These are phyloP conservation scores for Aspergillus versicolor DNA, from an alignment of 2,329 filamentous ascomycete genomes.

Conservation along the genomic window DNA sequence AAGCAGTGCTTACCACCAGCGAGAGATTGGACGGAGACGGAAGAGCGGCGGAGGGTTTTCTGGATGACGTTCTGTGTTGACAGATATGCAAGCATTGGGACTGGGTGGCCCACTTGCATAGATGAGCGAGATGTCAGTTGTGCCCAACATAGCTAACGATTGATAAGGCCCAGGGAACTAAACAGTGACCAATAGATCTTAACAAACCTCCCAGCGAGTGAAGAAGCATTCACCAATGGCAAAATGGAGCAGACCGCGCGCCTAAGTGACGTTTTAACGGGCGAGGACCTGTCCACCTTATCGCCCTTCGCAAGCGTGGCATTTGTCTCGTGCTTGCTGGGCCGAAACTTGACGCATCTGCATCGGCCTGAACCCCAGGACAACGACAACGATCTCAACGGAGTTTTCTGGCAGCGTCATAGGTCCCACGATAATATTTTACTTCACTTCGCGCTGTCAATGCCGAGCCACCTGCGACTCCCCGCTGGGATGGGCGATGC, in stretches of 20 bases:
- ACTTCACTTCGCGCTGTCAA: slow-evolving; percentile 77
- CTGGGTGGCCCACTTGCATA: slow-evolving; percentile 93
- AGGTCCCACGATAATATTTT: slow-evolving; percentile 85
- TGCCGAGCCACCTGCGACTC: slow-evolving; percentile 79
- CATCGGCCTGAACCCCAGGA: slow-evolving; percentile 83
- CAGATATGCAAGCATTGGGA: slow-evolving; percentile 91
- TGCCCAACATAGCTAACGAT: background rate
- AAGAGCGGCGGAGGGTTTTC: slow-evolving; percentile 88
- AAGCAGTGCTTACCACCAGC: slow-evolving; percentile 87
- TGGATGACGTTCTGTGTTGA: slow-evolving; percentile 93
- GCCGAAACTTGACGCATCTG: slow-evolving; percentile 84
- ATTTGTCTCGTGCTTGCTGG: slow-evolving; percentile 85
- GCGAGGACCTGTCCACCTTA: slow-evolving; percentile 70
- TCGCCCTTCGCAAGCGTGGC: slow-evolving; percentile 78
- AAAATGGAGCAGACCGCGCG: slow-evolving; percentile 70
- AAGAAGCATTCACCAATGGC: slow-evolving; percentile 81
- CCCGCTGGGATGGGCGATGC: slow-evolving; percentile 72
- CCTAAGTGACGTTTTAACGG: slow-evolving; percentile 55
- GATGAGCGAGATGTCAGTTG: slow-evolving; percentile 75
- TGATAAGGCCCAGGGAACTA: slow-evolving; percentile 13
- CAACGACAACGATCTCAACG: slow-evolving; percentile 81
- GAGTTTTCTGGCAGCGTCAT: slow-evolving; percentile 94
- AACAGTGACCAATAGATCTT: slow-evolving; percentile 56
- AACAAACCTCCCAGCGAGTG: slow-evolving; percentile 78
- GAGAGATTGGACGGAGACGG: slow-evolving; percentile 89